Percentiles rank a stretch among this genome's conserved stretches.
These are phyloP conservation scores for Hibiscus trionum DNA, from an alignment of 345 rosid species.

Conservation along the genomic window DNA sequence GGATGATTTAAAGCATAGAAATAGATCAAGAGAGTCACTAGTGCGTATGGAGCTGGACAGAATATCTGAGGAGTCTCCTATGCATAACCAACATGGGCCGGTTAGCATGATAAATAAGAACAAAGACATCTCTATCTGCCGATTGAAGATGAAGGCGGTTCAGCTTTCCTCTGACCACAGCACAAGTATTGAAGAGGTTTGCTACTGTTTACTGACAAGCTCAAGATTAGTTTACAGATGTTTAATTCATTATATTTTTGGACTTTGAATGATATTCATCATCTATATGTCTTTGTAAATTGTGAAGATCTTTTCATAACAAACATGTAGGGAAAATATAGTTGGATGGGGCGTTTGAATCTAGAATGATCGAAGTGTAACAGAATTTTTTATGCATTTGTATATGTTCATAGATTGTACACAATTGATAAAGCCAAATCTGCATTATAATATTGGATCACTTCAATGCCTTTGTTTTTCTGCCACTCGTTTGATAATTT, in stretches of 20 bases:
- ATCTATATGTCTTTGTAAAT: background rate
- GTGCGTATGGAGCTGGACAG: constrained; percentile 89
- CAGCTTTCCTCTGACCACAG: constrained; percentile 89
- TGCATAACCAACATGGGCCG: constrained; percentile 61
- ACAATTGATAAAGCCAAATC: background rate
- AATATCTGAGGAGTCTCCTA: constrained; percentile 90
- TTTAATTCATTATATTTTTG: background rate
- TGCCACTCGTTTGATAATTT: background rate
- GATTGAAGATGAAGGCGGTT: constrained; percentile 82
- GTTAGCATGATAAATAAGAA: constrained; percentile 67
- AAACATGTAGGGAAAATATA: background rate
- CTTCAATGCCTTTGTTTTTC: background rate
- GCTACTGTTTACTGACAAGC: constrained; percentile 13
- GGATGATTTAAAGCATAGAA: constrained; percentile 63
- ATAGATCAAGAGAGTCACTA: constrained; percentile 74
- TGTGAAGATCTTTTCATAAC: background rate
- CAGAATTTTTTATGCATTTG: background rate
- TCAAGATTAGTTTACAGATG: background rate
- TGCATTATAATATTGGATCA: background rate
- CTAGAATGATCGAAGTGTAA: background rate
- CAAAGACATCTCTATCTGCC: constrained; percentile 70
- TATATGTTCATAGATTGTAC: background rate
- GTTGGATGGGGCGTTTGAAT: background rate
- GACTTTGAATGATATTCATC: background rate
- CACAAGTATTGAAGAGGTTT: constrained; percentile 74